Evolutionary conservation across 75 land plant species (phyloP), one percentile per base, ranked within the genome.

Genomic region (Pseudotsuga menziesii): DNA sequence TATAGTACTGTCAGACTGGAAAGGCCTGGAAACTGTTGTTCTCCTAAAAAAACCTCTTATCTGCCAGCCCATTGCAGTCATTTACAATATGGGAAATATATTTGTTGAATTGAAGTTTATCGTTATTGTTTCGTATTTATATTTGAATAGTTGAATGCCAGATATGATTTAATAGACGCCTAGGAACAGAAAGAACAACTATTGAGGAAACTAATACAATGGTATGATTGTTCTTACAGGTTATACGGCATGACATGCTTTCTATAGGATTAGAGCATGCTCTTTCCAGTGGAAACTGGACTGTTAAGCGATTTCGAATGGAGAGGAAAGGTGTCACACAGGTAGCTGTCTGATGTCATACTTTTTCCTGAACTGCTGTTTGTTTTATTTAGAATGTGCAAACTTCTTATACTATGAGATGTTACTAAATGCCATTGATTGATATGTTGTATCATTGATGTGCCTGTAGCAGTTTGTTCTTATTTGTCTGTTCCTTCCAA

Each of bases 201-300:
- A 1, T 6, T n/a, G 3, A 12, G n/a, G 20, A 41, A 39, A 14
- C n/a, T 69, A 41, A 73, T 73, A 35, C 57, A 73, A 52, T 73
- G 12, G 20, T 19, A 26, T 80, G 27, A 58, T 26, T 77, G 22
- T 73, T 74, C 64, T 61, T 80, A 39, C 80, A 95, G 93, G 67
- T 76, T 73, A 72, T 93, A 66, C 72, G 57, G 64, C 78, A 67
- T 32, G 87, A 87, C 58, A 80, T 58, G 22, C 90, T 97, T 11
- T 80, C 95, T 26, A 32, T 75, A 61, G 98, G 93, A 25, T 76
- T 97, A 57, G 99, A 97, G 81, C 90, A 87, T 80, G 91, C 98
- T 19, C 89, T 97, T 61, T 97, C 99, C 44, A 94, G 98, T 81
- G 99, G 99, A 15, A 94, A 94, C 72, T 97, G 88, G 84, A 85